Evolutionary conservation across 768 basidiomycete genomes (phyloP), one percentile per base, ranked within the genome.

Genomic region (Russula dissimulans): DNA sequence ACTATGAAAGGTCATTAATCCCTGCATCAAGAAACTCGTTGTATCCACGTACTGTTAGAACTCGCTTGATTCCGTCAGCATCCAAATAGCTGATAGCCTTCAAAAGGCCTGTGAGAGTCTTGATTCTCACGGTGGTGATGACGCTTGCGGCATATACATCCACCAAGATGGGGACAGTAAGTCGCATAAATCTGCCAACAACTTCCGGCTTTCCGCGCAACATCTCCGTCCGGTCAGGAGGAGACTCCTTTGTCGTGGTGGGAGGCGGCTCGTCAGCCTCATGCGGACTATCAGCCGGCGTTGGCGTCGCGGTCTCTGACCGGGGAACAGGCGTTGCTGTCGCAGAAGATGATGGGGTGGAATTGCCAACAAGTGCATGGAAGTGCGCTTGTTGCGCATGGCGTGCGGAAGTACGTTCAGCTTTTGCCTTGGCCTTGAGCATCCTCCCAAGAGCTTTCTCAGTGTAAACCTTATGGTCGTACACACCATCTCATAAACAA

Each of bases 91-190:
- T 89, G 58, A 95, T 84, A 3, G 95, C 93, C 71, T 97, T 97
- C 64, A 97, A 73, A 52, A 98, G 68, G 1, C 88, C 92, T 0
- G 86, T 89, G 63, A 98, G 76, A 0, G 93, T 91, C 75, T 95
- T 95, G 45, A 89, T 82, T 60, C 97, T 81, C 11, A 98, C 85
- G 3, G 90, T 84, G 0, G 86, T 83, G 51, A 87, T 85, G 31
- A 98, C 95, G 70, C 92, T 97, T 34, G 97, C 95, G n/a, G 95
- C 89, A 72, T 97, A 98, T n/a, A 99, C 95, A 67, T 98, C 97
- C 60, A 98, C 86, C 57, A 99, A 80, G 57, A 97, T 92, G 0
- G 97, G 97, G 0, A 97, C 86, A 67, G 93, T 84, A 38, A 95
- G 77, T 49, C 84, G 82, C 81, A 95, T 90, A 72, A 94, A 98